A percentile compares a stretch with the other conserved stretches of the same genome.
Evolutionary conservation across 306 rosid genomes (phyloP).

Genomic region (Trichosanthes cucumerina): DNA sequence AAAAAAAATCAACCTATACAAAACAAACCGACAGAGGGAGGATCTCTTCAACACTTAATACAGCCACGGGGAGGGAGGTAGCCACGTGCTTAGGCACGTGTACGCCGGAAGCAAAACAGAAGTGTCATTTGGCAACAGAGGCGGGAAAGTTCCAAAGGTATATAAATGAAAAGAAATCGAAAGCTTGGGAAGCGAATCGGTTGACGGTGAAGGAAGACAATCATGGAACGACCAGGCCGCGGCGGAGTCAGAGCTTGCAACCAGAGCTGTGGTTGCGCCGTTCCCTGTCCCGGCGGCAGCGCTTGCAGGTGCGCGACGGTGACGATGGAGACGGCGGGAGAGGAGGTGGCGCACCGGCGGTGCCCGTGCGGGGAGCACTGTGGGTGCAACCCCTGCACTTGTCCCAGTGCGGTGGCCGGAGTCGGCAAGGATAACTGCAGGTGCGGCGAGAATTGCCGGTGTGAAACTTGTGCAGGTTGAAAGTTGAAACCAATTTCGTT

Average conservation of each 20-base stretch:
- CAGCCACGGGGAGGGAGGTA: neutral
- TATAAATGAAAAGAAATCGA: neutral
- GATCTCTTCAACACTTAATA: neutral
- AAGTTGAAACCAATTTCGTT: neutral
- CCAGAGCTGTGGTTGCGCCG: constrained; percentile 6
- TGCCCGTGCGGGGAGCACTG: constrained; percentile 84
- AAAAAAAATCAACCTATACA: neutral
- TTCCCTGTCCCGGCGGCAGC: constrained; percentile 10
- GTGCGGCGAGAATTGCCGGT: constrained; percentile 36
- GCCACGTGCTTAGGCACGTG: neutral
- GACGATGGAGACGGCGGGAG: neutral
- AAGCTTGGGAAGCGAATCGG: neutral
- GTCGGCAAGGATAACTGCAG: constrained; percentile 35
- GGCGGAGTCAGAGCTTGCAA: neutral
- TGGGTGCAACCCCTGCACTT: constrained; percentile 67
- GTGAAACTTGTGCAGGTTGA: constrained; percentile 37
- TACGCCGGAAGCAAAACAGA: neutral
- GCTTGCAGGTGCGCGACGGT: constrained; percentile 6
- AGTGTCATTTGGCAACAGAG: neutral
- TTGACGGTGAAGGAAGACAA: neutral
- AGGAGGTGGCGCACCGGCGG: constrained; percentile 16
- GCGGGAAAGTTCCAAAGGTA: neutral
- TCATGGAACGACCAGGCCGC: neutral
- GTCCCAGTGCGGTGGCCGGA: constrained; percentile 31
- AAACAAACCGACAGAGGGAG: neutral